Evolutionary conservation across 495 filamentous ascomycete species (phyloP).

Genomic region (Platismatia glauca): DNA sequence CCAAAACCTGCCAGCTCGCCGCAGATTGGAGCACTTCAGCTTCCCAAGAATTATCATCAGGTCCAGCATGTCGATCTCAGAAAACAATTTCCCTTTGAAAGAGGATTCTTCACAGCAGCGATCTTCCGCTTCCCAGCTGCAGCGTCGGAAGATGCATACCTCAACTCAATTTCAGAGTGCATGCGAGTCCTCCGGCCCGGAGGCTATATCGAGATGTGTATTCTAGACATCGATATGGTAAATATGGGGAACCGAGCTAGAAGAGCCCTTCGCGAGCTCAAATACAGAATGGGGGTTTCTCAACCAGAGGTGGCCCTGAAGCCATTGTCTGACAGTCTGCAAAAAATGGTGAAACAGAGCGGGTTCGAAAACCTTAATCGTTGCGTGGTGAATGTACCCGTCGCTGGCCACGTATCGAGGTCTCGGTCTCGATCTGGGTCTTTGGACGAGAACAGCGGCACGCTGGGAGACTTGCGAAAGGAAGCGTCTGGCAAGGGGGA

Average conservation of each 20-base stretch:
- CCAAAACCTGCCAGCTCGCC: constrained; percentile 19
- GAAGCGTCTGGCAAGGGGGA: constrained; percentile 54
- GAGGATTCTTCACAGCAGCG: constrained; percentile 75
- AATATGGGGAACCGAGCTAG: constrained; percentile 75
- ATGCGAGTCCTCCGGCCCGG: constrained; percentile 85
- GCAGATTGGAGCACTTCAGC: constrained; percentile 37
- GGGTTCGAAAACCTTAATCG: constrained; percentile 80
- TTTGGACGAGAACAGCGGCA: constrained; percentile 43
- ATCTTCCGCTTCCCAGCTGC: constrained; percentile 81
- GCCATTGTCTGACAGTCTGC: constrained; percentile 67
- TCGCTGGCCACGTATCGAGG: constrained; percentile 58
- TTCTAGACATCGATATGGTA: constrained; percentile 79
- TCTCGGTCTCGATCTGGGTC: constrained; percentile 29
- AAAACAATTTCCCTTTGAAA: constrained; percentile 75
- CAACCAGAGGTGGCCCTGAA: constrained; percentile 58
- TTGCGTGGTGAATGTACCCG: constrained; percentile 83
- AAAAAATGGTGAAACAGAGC: constrained; percentile 62
- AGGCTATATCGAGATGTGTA: constrained; percentile 78
- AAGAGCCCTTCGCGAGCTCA: constrained; percentile 65
- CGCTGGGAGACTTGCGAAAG: constrained; percentile 61
- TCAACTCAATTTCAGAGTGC: constrained; percentile 75
- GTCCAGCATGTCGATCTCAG: constrained; percentile 60
- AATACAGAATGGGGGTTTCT: constrained; percentile 60
- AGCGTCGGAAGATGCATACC: constrained; percentile 62
- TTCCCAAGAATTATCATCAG: constrained; percentile 78